phyloP scores from a whole-genome alignment of 2,329 filamentous ascomycete species.

The Fusarium haematococcum region DNA sequence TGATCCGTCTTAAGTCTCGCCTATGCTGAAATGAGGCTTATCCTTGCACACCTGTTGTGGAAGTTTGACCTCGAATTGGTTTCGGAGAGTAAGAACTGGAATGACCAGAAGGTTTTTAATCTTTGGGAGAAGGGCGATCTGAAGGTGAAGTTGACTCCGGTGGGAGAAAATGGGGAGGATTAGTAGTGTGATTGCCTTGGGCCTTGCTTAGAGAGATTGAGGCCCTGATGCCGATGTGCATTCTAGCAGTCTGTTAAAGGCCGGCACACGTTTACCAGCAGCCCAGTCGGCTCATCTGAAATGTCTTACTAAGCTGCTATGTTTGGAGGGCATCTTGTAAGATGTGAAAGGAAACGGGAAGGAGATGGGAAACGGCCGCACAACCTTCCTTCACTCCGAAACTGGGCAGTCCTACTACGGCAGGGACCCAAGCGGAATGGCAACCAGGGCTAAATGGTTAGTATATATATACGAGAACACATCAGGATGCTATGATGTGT shows the following conservation, averaged over 20 bases:
- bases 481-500: neutral
- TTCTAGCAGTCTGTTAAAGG: neutral
- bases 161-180: neutral
- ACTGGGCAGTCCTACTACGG: neutral
- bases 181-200: neutral
- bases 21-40: slow-evolving; percentile 1
- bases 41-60: neutral
- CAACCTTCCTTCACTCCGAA: neutral
- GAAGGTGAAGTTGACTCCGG: neutral
- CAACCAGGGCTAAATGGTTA: neutral
- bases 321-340: neutral
- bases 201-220: neutral
- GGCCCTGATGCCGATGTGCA: neutral
- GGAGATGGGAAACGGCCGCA: neutral
- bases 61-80: slow-evolving; percentile 1
- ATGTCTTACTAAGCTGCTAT: accelerated
- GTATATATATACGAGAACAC: neutral
- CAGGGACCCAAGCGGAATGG: accelerated
- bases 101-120: neutral
- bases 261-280: neutral
- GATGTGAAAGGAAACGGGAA: neutral
- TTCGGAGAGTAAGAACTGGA: neutral
- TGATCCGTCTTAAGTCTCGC: neutral
- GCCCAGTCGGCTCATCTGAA: neutral
- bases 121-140: neutral